These are phyloP conservation scores for Fonsecaea pedrosoi DNA, from an alignment of 2,329 filamentous ascomycete species.

Conservation along the genomic window DNA sequence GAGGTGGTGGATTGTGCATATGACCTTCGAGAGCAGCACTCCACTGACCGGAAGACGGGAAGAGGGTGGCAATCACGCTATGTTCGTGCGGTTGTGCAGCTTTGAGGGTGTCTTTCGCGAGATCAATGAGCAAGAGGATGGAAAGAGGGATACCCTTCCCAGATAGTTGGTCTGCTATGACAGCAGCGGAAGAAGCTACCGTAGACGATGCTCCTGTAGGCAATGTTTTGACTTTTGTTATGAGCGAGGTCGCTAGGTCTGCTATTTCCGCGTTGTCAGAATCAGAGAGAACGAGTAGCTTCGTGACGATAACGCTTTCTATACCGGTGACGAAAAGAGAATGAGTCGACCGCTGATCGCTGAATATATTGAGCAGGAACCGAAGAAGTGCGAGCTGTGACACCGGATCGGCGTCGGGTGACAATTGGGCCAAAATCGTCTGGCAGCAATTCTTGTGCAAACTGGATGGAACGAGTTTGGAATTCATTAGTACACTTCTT, in stretches of 20 bases:
- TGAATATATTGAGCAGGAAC: constrained; percentile 20
- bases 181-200: constrained; percentile 24
- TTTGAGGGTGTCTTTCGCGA: constrained; percentile 58
- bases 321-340: constrained; percentile 6
- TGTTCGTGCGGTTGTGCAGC: constrained; percentile 30
- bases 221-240: constrained; percentile 26
- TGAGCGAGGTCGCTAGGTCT: constrained; percentile 29
- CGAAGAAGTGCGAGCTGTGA: constrained; percentile 25
- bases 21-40: constrained; percentile 65
- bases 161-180: constrained; percentile 38
- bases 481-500: constrained; percentile 46
- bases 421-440: constrained; percentile 34
- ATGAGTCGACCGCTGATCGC: neutral
- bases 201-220: constrained; percentile 16
- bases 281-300: constrained; percentile 37
- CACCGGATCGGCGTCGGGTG: constrained; percentile 27
- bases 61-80: constrained; percentile 29
- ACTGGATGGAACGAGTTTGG: constrained; percentile 46
- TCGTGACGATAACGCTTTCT: constrained; percentile 25
- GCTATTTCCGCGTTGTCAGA: constrained; percentile 24
- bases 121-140: constrained; percentile 52
- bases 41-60: constrained; percentile 73
- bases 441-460: constrained; percentile 41
- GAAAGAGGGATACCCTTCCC: constrained; percentile 35
- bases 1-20: constrained; percentile 55